Evolutionary conservation across 805 yeast genomes (phyloP).

Genomic region (Yamadazyma endophytica): DNA sequence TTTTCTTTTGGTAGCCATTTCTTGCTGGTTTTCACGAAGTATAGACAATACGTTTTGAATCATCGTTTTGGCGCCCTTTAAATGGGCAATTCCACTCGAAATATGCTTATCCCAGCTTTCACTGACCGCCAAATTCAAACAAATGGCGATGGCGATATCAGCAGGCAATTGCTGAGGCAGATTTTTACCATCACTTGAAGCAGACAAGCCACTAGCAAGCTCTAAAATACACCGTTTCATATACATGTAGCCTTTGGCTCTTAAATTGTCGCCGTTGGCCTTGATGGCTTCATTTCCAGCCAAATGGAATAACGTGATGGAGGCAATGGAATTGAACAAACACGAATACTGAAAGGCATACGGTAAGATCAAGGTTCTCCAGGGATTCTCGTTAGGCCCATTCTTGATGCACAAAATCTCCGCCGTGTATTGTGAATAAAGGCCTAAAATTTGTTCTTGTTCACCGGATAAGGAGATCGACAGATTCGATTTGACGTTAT

Average conservation of each 20-base stretch:
- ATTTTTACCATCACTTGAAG: slow-evolving; percentile 13
- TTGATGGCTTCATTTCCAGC: slow-evolving; percentile 35
- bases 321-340: slow-evolving; percentile 57
- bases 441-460: slow-evolving; percentile 30
- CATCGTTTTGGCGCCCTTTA: slow-evolving; percentile 63
- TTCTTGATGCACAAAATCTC: slow-evolving; percentile 58
- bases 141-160: slow-evolving; percentile 64
- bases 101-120: slow-evolving; percentile 69
- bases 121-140: slow-evolving; percentile 58
- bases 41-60: slow-evolving; percentile 42
- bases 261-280: slow-evolving; percentile 37
- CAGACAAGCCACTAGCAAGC: slow-evolving; percentile 51
- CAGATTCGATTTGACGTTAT: slow-evolving; percentile 4
- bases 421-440: slow-evolving; percentile 35
- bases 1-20: slow-evolving; percentile 10
- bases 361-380: slow-evolving; percentile 58
- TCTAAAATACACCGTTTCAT: slow-evolving; percentile 60
- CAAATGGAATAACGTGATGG: slow-evolving; percentile 62
- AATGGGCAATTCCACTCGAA: slow-evolving; percentile 64
- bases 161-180: slow-evolving; percentile 42
- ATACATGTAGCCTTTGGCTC: slow-evolving; percentile 50
- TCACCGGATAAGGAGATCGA: slow-evolving; percentile 24
- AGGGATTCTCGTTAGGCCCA: slow-evolving; percentile 64
- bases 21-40: slow-evolving; percentile 20
- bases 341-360: slow-evolving; percentile 53